A percentile compares a stretch with the other conserved stretches of the same genome.
Evolutionary conservation across 306 rosid genomes (phyloP).

Genomic region (Pueraria montana): DNA sequence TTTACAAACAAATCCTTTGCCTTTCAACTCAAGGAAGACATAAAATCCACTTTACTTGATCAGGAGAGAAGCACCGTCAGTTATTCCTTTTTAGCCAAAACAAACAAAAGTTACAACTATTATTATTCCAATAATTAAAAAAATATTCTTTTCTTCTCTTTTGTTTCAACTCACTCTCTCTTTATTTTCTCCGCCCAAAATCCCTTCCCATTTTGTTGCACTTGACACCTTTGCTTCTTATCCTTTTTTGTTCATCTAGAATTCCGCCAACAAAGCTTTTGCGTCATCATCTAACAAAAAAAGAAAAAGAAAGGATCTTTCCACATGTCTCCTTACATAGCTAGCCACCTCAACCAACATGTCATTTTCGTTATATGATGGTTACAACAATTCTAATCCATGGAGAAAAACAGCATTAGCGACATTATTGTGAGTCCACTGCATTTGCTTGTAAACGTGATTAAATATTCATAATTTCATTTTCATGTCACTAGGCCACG

Average conservation of each 20-base stretch:
- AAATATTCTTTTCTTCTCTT: conserved; percentile 48
- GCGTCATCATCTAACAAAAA: conserved; percentile 36
- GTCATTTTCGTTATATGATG: conserved; percentile 39
- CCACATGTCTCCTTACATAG: conserved; percentile 34
- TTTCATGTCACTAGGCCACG: conserved; percentile 12
- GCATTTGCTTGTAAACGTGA: conserved; percentile 25
- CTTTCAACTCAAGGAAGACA: conserved; percentile 60
- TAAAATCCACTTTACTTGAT: conserved; percentile 53
- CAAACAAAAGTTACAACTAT: background rate
- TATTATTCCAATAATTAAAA: background rate
- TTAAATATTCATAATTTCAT: conserved; percentile 28
- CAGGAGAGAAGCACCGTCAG: conserved; percentile 45
- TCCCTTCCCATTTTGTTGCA: conserved; percentile 16
- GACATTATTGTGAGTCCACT: conserved; percentile 40
- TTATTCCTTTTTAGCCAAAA: conserved; percentile 41
- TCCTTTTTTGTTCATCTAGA: conserved; percentile 21
- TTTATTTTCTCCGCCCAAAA: conserved; percentile 52
- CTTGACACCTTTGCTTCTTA: conserved; percentile 40
- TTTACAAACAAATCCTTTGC: conserved; percentile 32
- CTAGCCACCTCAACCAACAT: background rate
- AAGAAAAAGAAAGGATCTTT: background rate
- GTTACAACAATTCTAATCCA: background rate
- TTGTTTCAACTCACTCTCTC: background rate
- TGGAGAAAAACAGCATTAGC: conserved; percentile 29
- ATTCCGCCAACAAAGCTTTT: conserved; percentile 49